Evolutionary conservation across 495 filamentous ascomycete genomes (phyloP).

Genomic region (Cercophora sp.): DNA sequence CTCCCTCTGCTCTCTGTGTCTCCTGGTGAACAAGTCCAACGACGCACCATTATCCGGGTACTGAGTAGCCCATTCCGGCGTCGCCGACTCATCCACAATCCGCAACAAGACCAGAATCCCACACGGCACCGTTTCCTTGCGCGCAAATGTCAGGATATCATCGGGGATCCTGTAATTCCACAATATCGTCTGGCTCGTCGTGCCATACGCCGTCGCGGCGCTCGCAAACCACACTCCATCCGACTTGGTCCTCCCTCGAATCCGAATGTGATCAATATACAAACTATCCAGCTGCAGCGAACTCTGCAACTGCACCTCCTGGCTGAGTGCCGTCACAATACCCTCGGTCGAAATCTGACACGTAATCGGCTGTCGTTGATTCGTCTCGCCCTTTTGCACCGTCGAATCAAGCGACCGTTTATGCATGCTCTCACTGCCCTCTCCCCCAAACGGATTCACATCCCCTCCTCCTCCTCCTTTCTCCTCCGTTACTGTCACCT

Average conservation of each 20-base stretch:
- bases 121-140: conserved; percentile 55
- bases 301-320: conserved; percentile 25
- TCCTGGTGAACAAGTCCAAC: conserved; percentile 34
- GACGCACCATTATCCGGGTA: conserved; percentile 36
- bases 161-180: conserved; percentile 60
- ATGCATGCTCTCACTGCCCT: conserved; percentile 13
- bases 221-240: conserved; percentile 57
- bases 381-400: conserved; percentile 20
- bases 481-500: background rate
- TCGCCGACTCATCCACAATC: conserved; percentile 46
- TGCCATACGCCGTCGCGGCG: conserved; percentile 51
- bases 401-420: conserved; percentile 39
- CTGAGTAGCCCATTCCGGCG: conserved; percentile 54
- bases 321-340: conserved; percentile 36
- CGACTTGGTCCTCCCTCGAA: conserved; percentile 23
- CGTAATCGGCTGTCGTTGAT: conserved; percentile 31
- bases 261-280: conserved; percentile 40
- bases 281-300: conserved; percentile 32
- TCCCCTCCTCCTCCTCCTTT: no score
- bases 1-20: conserved; percentile 35
- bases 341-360: conserved; percentile 43
- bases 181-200: conserved; percentile 49
- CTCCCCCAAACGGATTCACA: conserved; percentile 4
- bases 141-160: conserved; percentile 46
- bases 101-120: conserved; percentile 56